These are phyloP conservation scores for Pythium grandisporangium DNA, from an alignment of 352 stramenopile genomes.

Conservation along the genomic window DNA sequence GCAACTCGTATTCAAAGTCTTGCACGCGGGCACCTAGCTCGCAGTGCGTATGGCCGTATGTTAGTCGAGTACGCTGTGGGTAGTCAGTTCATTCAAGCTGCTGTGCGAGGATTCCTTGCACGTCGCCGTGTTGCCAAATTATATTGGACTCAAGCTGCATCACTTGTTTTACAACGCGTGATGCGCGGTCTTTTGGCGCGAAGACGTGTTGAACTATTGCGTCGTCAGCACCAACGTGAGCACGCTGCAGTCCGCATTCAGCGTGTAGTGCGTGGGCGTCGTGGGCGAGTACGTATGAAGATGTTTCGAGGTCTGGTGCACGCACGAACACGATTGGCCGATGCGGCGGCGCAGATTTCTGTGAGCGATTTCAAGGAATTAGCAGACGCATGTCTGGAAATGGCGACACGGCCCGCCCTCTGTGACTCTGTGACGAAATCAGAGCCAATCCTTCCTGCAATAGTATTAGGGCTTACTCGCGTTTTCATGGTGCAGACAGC, in stretches of 20 bases:
- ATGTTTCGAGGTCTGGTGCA: slow-evolving; percentile 34
- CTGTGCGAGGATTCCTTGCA: slow-evolving; percentile 52
- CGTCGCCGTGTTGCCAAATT: slow-evolving; percentile 50
- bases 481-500: slow-evolving; percentile 61
- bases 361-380: slow-evolving; percentile 47
- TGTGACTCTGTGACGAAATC: not conserved
- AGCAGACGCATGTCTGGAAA: slow-evolving; percentile 31
- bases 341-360: slow-evolving; percentile 13
- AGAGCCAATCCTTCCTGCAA: slow-evolving; percentile 20
- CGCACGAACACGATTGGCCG: slow-evolving; percentile 15
- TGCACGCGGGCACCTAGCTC: slow-evolving; percentile 56
- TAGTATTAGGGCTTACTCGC: slow-evolving; percentile 64
- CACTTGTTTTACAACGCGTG: slow-evolving; percentile 44
- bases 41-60: slow-evolving; percentile 36
- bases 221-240: slow-evolving; percentile 11
- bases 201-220: slow-evolving; percentile 12
- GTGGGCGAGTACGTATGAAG: slow-evolving; percentile 49
- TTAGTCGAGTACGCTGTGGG: slow-evolving; percentile 62
- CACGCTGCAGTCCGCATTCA: slow-evolving; percentile 31
- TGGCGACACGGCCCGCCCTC: slow-evolving; percentile 29
- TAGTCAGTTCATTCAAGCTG: slow-evolving; percentile 73
- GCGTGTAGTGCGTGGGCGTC: slow-evolving; percentile 39
- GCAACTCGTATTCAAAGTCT: slow-evolving; percentile 75
- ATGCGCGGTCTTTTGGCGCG: slow-evolving; percentile 46
- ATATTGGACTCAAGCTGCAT: slow-evolving; percentile 56